phyloP scores from a whole-genome alignment of 257 asterid species.

The Solanum medicagineum region DNA sequence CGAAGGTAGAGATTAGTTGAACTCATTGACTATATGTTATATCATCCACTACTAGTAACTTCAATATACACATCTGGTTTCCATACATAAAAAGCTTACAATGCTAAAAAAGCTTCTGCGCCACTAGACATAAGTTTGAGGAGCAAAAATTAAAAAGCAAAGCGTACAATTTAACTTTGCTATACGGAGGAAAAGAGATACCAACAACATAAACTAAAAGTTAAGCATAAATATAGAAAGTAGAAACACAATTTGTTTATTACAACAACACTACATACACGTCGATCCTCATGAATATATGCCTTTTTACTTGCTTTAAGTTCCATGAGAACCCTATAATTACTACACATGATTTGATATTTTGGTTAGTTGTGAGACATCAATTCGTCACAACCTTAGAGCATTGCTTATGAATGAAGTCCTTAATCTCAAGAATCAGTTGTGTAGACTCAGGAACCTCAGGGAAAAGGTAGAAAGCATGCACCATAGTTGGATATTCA shows the following conservation, averaged over 20 bases:
- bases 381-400: conserved; percentile 6
- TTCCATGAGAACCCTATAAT: neutral
- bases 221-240: neutral
- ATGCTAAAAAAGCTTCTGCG: neutral
- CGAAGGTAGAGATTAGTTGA: too few species aligned
- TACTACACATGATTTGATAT: neutral
- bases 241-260: neutral
- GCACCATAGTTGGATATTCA: conserved; percentile 57
- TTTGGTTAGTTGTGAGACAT: neutral
- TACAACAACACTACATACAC: neutral
- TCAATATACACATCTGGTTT: too few species aligned
- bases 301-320: neutral
- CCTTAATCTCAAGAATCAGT: conserved; percentile 21
- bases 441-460: conserved; percentile 43
- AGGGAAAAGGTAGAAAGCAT: conserved; percentile 62
- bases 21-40: too few species aligned
- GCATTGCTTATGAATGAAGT: conserved; percentile 31
- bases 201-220: neutral
- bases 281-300: neutral
- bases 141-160: neutral
- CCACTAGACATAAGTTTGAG: neutral
- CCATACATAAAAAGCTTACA: too few species aligned
- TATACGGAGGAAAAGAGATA: neutral
- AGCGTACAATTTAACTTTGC: too few species aligned
- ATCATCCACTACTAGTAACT: too few species aligned